These are phyloP conservation scores for Cladosporium sp. DNA, from an alignment of 2,329 filamentous ascomycete genomes.

Conservation along the genomic window DNA sequence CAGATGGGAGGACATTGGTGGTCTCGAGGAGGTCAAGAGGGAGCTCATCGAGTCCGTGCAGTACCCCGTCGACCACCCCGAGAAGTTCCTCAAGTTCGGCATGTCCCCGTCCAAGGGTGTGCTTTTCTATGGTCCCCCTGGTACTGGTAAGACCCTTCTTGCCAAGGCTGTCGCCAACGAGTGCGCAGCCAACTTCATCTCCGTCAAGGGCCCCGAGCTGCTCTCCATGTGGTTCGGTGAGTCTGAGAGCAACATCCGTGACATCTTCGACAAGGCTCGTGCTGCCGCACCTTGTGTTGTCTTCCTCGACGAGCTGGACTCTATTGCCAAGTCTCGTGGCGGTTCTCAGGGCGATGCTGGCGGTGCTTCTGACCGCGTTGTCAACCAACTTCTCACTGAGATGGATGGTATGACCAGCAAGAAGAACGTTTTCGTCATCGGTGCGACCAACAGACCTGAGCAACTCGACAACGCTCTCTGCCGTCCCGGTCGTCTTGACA, in stretches of 20 bases:
- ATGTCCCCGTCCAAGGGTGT: conserved; percentile 97
- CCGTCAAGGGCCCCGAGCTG: conserved; percentile 95
- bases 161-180: conserved; percentile 99
- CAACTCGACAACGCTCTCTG: conserved; percentile 97
- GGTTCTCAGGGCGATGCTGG: conserved; percentile 93
- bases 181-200: conserved; percentile 99
- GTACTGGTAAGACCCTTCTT: conserved; percentile 99
- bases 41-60: conserved; percentile 98
- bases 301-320: conserved; percentile 97
- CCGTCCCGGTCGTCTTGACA: conserved; percentile 97
- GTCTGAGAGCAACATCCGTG: conserved; percentile 98
- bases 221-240: conserved; percentile 99
- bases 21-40: conserved; percentile 96
- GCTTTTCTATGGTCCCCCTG: conserved; percentile 95
- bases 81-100: conserved; percentile 99
- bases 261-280: conserved; percentile 99
- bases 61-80: conserved; percentile 97
- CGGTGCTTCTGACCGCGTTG: conserved; percentile 97
- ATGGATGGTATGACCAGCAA: conserved; percentile 99
- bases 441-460: conserved; percentile 96
- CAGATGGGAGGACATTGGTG: conserved; percentile 99
- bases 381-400: conserved; percentile 98
- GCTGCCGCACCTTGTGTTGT: conserved; percentile 97
- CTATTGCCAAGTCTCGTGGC: conserved; percentile 98
- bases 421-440: conserved; percentile 99